Base-by-base conservation (phyloP, 2,329 filamentous ascomycete genomes). In the Cryphonectria radicalis region DNA sequence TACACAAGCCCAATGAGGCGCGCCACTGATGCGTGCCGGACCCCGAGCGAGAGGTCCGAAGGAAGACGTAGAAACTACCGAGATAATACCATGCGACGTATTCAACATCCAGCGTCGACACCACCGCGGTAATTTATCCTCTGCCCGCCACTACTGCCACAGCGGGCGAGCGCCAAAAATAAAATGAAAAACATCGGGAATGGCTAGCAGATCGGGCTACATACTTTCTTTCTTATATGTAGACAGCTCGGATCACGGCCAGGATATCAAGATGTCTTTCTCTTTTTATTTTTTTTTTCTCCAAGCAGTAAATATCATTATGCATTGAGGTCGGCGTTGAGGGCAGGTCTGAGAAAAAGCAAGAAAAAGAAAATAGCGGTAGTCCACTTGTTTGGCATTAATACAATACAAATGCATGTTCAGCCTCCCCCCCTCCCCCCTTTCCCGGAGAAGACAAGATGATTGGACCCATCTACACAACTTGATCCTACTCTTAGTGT, bases 101-200 rank as follows among this genome's bases (percentile, higher is more conserved):
- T 62, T 62, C 59, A 62, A 62, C 59, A 62, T n/a, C 32, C 32
- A 62, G 35, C 59, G 59, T 62, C 59, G 59, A 22, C 19, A 14
- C 57, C 4, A 13, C 17, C 37, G 55, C 17, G 35, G 32, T 46
- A 7, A 46, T 46, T 10, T n/a, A 17, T 35, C 7, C 17, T 40
- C 35, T 62, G 14, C 32, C 19, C 57, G 19, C 46, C 22, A n/a
- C 22, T 50, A n/a, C 22, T 22, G 19, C 19, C n/a, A 40, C 1
- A 13, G 32, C 32, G 19, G 59, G 17, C 8, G 32, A 40, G 35
- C 35, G 22, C 32, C 22, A 22, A 50, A 50, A 50, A 22, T 1
- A 50, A 8, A 22, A 17, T n/a, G n/a, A n/a, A n/a, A 46, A 7
- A 62, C 14, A 62, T 10, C 10, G 10, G 59, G 32, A 22, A 40